Evolutionary conservation across 2,329 filamentous ascomycete genomes (phyloP), one percentile per base, ranked within the genome.

Genomic region (Botrytis squamosa): DNA sequence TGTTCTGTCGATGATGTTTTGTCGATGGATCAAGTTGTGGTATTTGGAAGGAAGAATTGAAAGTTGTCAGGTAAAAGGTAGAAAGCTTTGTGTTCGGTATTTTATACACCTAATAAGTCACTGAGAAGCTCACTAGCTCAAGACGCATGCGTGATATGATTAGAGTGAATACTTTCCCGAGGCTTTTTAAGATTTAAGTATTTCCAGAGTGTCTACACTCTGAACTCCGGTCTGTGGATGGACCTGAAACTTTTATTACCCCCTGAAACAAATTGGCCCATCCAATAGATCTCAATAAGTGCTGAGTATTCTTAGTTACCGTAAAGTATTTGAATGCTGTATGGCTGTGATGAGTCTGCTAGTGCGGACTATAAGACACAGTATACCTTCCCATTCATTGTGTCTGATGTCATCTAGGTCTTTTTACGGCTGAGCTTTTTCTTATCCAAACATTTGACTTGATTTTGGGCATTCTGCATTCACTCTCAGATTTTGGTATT

Each of bases 241-340:
- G 49, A 14, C 14, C 14, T 16, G n/a, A 55, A 18, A 29, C 12
- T 8, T 18, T 29, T 4, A n/a, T 29, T 9, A 12, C 14, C 22
- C 3, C 12, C 52, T 10, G 3, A 55, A 55, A 16, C 5, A 55
- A 52, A 3, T 29, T 8, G 14, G 8, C 5, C n/a, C 25, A 55
- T 55, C 1, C 14, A 8, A 18, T 55, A 3, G 2, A 7, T 6
- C 5, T 18, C 1, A 18, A 52, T 52, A 52, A 2, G 4, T n/a
- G 10, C 49, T 52, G 4, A 52, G 0, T 0, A 4, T 52, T n/a
- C 4, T 4, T 6, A 14, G 5, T n/a, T 55, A n/a, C 49, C 25
- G 1, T n/a, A 16, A 0, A 55, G 49, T 12, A 5, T n/a, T 55
- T 1, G 0, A 55, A 7, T n/a, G 1, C 5, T 55, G 12, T 4